A percentile compares a stretch with the other conserved stretches of the same genome.
Evolutionary conservation across 257 asterid species (phyloP).

Genomic region (Solanum chilense): DNA sequence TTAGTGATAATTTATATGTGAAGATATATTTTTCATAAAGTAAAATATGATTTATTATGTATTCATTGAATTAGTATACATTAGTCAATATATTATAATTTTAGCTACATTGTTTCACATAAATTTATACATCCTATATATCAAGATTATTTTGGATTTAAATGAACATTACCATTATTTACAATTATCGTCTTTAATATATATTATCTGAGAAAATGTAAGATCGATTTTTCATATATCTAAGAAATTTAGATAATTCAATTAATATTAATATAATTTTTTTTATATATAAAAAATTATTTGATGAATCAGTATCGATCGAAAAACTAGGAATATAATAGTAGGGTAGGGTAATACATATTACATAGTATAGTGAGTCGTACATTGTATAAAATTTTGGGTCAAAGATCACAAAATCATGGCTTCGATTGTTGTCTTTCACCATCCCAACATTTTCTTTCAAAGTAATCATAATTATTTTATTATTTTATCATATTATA

Average conservation of each 20-base stretch:
- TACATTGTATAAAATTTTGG: background rate
- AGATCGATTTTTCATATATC: rapidly evolving
- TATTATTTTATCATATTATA: background rate
- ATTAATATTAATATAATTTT: background rate
- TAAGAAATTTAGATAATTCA: background rate
- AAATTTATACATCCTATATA: background rate
- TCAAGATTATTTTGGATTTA: no score
- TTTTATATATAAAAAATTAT: no score
- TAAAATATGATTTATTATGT: background rate
- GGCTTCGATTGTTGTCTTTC: conserved; percentile 28
- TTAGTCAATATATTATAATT: background rate
- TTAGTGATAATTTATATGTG: background rate
- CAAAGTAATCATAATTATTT: conserved; percentile 27
- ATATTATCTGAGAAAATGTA: background rate
- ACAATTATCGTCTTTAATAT: background rate
- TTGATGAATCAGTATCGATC: background rate
- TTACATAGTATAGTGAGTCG: background rate
- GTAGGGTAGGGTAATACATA: background rate
- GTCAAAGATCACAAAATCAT: conserved; percentile 22
- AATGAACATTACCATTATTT: no score
- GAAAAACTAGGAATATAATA: background rate
- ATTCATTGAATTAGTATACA: background rate
- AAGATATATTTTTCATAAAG: background rate
- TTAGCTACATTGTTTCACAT: background rate
- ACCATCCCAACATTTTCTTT: conserved; percentile 37